Evolutionary conservation across 176 grass and related monocot species (phyloP).

Genomic region (Echinochloa phyllopogon): DNA sequence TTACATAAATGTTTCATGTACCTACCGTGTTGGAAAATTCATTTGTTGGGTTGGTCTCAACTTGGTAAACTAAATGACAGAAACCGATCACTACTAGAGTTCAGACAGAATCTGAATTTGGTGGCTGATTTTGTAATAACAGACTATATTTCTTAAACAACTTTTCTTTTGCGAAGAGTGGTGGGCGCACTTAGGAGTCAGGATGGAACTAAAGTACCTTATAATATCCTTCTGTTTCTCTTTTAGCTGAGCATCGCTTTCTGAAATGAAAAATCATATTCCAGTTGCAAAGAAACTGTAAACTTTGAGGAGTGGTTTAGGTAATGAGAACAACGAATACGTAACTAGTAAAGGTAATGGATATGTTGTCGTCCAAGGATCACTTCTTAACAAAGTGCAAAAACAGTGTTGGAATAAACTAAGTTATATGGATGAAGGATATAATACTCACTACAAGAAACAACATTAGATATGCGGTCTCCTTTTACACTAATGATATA

Average conservation of each 20-base stretch:
- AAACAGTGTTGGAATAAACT: not conserved
- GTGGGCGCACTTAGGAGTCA: not conserved
- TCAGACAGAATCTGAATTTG: not conserved
- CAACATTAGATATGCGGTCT: not conserved
- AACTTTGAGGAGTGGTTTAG: slow-evolving; percentile 6
- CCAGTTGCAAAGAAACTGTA: not conserved
- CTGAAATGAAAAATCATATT: not conserved
- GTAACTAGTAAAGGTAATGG: not conserved
- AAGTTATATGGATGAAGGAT: not conserved
- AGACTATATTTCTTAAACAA: slow-evolving; percentile 7
- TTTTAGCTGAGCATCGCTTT: slow-evolving; percentile 20
- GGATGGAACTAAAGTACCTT: slow-evolving; percentile 11
- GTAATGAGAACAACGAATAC: not conserved
- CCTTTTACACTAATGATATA: not conserved
- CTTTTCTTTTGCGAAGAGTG: slow-evolving; percentile 21
- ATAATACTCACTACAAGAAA: not conserved
- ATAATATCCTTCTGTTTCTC: not conserved
- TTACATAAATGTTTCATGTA: slow-evolving; percentile 36
- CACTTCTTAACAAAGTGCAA: not conserved
- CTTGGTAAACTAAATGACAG: slow-evolving; percentile 1
- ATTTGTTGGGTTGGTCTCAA: slow-evolving; percentile 26
- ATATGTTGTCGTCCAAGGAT: not conserved
- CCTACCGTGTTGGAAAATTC: not conserved
- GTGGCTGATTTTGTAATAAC: not conserved
- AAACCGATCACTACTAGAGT: not conserved